phyloP scores from a whole-genome alignment of 2,329 filamentous ascomycete species.

The Penicillium concentricum region DNA sequence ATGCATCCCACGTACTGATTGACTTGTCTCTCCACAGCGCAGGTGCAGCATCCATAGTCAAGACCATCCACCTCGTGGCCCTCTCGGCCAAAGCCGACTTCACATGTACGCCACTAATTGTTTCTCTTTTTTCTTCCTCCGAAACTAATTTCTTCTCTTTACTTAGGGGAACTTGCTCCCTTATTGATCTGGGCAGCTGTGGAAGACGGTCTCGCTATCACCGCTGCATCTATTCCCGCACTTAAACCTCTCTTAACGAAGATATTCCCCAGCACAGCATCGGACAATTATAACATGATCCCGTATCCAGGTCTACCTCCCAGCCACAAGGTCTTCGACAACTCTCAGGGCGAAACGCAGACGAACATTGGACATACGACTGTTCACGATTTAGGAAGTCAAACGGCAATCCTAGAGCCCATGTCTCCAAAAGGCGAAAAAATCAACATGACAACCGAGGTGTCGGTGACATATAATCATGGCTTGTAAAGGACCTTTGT shows the following conservation, averaged over 20 bases:
- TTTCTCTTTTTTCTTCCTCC: neutral
- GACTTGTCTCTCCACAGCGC: constrained; percentile 9
- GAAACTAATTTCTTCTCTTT: neutral
- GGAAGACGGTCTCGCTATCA: constrained; percentile 31
- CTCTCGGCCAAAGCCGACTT: constrained; percentile 24
- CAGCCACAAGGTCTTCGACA: constrained; percentile 11
- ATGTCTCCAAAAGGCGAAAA: constrained; percentile 1
- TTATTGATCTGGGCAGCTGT: constrained; percentile 28
- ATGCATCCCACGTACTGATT: neutral
- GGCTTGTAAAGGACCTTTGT: neutral
- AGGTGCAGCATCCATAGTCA: constrained; percentile 23
- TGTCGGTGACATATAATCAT: constrained; percentile 13
- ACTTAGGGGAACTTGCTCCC: constrained; percentile 18
- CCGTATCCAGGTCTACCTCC: constrained; percentile 3
- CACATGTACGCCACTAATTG: constrained; percentile 15
- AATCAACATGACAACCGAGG: constrained; percentile 16
- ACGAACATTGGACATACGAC: constrained; percentile 13
- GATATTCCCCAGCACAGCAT: constrained; percentile 11
- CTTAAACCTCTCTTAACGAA: constrained; percentile 27
- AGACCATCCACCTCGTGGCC: constrained; percentile 20
- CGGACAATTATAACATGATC: constrained; percentile 18
- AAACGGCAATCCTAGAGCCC: constrained; percentile 12
- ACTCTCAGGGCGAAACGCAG: constrained; percentile 9
- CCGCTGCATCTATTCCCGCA: constrained; percentile 30
- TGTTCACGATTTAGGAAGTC: constrained; percentile 5